These are phyloP conservation scores for Picochlorum sp. DNA, from an alignment of 139 green algal species.

Conservation along the genomic window DNA sequence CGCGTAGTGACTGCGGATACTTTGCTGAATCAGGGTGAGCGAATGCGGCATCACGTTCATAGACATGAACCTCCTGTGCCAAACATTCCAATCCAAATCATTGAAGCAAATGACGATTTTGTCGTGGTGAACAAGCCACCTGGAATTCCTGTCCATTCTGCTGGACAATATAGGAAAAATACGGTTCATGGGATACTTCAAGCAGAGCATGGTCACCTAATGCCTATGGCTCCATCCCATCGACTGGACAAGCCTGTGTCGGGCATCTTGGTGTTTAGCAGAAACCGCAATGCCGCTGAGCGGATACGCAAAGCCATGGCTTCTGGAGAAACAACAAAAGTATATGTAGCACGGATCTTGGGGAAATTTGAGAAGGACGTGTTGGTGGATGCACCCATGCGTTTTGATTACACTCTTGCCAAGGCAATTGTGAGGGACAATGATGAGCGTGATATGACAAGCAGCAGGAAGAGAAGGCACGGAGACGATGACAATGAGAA, in stretches of 20 bases:
- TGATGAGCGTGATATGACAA: too few relatives aligned
- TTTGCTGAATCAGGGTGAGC: conserved; percentile 35
- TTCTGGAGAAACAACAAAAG: conserved; percentile 52
- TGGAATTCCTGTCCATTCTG: conserved; percentile 77
- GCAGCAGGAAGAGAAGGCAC: neutral
- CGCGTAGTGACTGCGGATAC: conserved; percentile 10
- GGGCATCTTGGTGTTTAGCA: conserved; percentile 76
- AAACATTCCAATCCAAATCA: conserved; percentile 31
- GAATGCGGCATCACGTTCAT: conserved; percentile 68
- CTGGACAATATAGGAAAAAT: conserved; percentile 91
- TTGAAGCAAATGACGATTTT: conserved; percentile 36
- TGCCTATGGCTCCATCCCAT: conserved; percentile 57
- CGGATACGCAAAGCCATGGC: conserved; percentile 40
- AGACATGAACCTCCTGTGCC: conserved; percentile 79
- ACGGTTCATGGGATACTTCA: conserved; percentile 72
- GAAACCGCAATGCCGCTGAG: conserved; percentile 44
- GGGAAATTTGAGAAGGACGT: conserved; percentile 48
- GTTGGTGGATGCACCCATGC: neutral
- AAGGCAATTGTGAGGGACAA: neutral
- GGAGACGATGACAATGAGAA: neutral
- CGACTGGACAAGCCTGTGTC: conserved; percentile 80
- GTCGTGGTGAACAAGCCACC: conserved; percentile 74
- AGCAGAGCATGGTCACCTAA: conserved; percentile 47
- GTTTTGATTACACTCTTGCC: neutral
- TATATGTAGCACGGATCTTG: conserved; percentile 74